Percentiles rank a stretch among this genome's conserved stretches.
These are phyloP conservation scores for Parastagonospora nodorum DNA, from an alignment of 2,329 filamentous ascomycete species.

Conservation along the genomic window DNA sequence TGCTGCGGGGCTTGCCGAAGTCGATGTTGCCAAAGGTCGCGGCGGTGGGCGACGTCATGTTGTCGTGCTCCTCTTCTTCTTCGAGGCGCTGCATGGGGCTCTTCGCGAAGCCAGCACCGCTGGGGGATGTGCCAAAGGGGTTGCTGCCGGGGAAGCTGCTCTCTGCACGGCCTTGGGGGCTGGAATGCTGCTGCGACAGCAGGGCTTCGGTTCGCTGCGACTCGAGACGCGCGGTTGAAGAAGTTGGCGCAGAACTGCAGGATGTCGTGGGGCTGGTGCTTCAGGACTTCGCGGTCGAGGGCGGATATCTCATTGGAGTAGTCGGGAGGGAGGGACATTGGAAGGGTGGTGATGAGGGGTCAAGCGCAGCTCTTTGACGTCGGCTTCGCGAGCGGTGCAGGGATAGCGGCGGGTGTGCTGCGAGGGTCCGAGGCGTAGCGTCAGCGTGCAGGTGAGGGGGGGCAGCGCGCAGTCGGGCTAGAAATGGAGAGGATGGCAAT, in stretches of 20 bases:
- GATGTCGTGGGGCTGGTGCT: slow-evolving; percentile 65
- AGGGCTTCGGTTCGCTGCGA: slow-evolving; percentile 65
- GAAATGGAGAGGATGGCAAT: background rate
- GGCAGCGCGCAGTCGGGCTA: slow-evolving; percentile 1
- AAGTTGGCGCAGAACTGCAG: slow-evolving; percentile 74
- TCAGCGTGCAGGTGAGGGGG: slow-evolving; percentile 18
- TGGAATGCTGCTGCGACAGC: slow-evolving; percentile 55
- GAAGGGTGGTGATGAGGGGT: slow-evolving; percentile 40
- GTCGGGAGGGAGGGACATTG: slow-evolving; percentile 49
- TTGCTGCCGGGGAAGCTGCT: slow-evolving; percentile 79
- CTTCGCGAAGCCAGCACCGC: slow-evolving; percentile 50
- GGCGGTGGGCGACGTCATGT: slow-evolving; percentile 73
- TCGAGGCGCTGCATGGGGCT: slow-evolving; percentile 65
- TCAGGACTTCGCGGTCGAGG: slow-evolving; percentile 65
- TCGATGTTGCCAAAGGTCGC: slow-evolving; percentile 51
- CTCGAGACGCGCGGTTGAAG: slow-evolving; percentile 68
- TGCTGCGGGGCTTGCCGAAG: slow-evolving; percentile 46
- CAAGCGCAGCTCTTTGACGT: slow-evolving; percentile 45
- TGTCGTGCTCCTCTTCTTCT: slow-evolving; percentile 83
- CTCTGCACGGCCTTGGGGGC: slow-evolving; percentile 59
- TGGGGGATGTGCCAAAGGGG: slow-evolving; percentile 66
- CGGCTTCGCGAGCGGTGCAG: slow-evolving; percentile 41
- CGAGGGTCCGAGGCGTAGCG: slow-evolving; percentile 35
- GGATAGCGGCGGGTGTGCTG: slow-evolving; percentile 39
- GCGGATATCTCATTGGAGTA: slow-evolving; percentile 65